Evolutionary conservation across 768 basidiomycete species (phyloP).

Genomic region (Lanmaoa rubissima): DNA sequence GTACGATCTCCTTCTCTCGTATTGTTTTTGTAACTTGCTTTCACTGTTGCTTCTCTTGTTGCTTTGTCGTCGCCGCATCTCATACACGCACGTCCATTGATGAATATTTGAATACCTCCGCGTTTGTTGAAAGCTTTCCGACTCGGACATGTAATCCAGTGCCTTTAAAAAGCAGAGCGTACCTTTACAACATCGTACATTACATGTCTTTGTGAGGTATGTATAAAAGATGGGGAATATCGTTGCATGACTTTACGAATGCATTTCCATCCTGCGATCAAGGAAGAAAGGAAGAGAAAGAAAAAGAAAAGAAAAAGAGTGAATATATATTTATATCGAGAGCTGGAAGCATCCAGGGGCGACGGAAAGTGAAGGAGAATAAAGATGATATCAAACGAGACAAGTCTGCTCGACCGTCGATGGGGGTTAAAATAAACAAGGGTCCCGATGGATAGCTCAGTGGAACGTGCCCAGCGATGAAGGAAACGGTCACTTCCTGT

Average conservation of each 20-base stretch:
- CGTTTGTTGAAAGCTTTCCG: not conserved
- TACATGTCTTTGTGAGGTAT: constrained; percentile 28
- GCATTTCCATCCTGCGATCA: constrained; percentile 13
- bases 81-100: not conserved
- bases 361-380: constrained; percentile 22
- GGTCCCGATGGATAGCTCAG: not conserved
- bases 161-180: constrained; percentile 7
- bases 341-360: not conserved
- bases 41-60: constrained; percentile 1
- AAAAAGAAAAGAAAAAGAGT: not conserved
- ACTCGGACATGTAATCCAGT: constrained; percentile 16
- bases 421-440: not conserved
- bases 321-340: constrained; percentile 2
- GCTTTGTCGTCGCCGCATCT: not conserved
- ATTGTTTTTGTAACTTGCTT: not conserved
- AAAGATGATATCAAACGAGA: constrained; percentile 25
- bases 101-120: not conserved
- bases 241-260: constrained; percentile 15
- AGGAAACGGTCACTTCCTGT: constrained; percentile 30
- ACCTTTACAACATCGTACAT: constrained; percentile 25
- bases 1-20: not conserved
- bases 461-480: not conserved
- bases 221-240: constrained; percentile 17
- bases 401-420: not conserved
- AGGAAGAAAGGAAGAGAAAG: not conserved